A percentile compares a stretch with the other conserved stretches of the same genome.
Conservation (phyloP, 2,329 filamentous ascomycete species). For the Microcyclospora tardicrescens region DNA sequence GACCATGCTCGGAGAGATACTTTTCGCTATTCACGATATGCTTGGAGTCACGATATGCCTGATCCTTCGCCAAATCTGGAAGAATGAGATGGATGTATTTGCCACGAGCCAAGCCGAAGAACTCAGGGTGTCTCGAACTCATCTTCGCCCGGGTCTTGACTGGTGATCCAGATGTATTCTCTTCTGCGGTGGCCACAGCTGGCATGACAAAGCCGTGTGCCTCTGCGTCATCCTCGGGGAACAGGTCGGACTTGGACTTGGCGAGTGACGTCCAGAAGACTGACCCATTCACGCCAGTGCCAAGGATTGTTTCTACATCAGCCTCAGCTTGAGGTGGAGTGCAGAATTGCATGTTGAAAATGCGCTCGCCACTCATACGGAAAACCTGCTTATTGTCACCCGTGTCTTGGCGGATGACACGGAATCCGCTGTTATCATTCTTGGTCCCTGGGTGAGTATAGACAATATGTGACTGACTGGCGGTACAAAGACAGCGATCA, state of each 20-base stretch:
- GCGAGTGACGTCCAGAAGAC: conserved; percentile 90
- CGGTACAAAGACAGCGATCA: conserved; percentile 82
- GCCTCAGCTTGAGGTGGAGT: conserved; percentile 43
- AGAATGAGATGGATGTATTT: conserved; percentile 89
- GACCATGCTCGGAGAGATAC: conserved; percentile 70
- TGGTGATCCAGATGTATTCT: conserved; percentile 80
- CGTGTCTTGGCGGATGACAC: conserved; percentile 88
- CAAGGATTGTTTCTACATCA: conserved; percentile 71
- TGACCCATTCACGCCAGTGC: conserved; percentile 84
- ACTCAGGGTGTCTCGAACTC: conserved; percentile 78
- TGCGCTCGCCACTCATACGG: conserved; percentile 77
- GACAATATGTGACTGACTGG: conserved; percentile 80
- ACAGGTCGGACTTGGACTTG: conserved; percentile 63
- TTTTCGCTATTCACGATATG: conserved; percentile 70
- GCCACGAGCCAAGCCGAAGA: conserved; percentile 88
- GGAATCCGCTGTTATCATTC: conserved; percentile 72
- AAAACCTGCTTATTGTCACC: conserved; percentile 87
- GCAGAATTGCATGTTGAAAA: conserved; percentile 86
- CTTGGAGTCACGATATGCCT: conserved; percentile 37
- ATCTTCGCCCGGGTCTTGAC: conserved; percentile 90
- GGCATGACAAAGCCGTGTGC: conserved; percentile 81
- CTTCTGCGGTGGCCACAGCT: conserved; percentile 71
- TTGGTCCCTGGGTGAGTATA: conserved; percentile 61
- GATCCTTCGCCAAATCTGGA: conserved; percentile 41
- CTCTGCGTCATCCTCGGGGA: conserved; percentile 67